Evolutionary conservation across 75 land plant species (phyloP).

Genomic region (Sequoia sempervirens): DNA sequence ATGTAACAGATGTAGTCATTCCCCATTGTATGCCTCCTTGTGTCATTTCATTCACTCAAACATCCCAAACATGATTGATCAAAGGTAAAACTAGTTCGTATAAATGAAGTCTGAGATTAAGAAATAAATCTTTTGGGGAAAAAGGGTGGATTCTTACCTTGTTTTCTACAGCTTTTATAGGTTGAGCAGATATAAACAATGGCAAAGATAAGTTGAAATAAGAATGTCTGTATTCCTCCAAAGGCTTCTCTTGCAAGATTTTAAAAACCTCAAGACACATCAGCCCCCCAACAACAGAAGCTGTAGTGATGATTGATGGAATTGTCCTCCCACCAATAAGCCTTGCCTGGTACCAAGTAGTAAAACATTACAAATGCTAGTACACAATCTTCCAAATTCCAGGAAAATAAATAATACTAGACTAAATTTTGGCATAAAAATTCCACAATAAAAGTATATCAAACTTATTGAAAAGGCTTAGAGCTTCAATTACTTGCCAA

Average conservation of each 20-base stretch:
- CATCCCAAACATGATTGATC: not conserved
- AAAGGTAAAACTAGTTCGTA: slow-evolving; percentile 1
- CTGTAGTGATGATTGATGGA: slow-evolving; percentile 38
- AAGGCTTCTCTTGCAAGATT: slow-evolving; percentile 29
- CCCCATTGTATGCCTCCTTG: not conserved
- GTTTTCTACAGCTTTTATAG: slow-evolving; percentile 42
- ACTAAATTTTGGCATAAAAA: slow-evolving; percentile 3
- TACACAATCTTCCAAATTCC: not conserved
- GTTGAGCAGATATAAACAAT: slow-evolving; percentile 39
- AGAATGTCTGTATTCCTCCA: slow-evolving; percentile 36
- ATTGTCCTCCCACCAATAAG: slow-evolving; percentile 41
- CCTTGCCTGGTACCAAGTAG: slow-evolving; percentile 33
- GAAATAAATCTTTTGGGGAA: not conserved
- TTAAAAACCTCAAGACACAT: slow-evolving; percentile 59
- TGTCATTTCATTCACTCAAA: not conserved
- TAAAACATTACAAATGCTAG: not conserved
- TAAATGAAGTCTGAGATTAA: not conserved
- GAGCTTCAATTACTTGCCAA: not conserved
- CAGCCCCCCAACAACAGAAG: slow-evolving; percentile 49
- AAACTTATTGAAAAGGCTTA: not conserved
- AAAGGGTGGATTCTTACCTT: slow-evolving; percentile 16
- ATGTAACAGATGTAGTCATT: not conserved
- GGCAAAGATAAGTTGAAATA: slow-evolving; percentile 47
- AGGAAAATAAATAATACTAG: not conserved
- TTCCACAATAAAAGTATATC: not conserved